Percentiles rank a stretch among this genome's conserved stretches.
These are phyloP conservation scores for Cercospora brassicicola DNA, from an alignment of 2,329 filamentous ascomycete genomes.

Conservation along the genomic window DNA sequence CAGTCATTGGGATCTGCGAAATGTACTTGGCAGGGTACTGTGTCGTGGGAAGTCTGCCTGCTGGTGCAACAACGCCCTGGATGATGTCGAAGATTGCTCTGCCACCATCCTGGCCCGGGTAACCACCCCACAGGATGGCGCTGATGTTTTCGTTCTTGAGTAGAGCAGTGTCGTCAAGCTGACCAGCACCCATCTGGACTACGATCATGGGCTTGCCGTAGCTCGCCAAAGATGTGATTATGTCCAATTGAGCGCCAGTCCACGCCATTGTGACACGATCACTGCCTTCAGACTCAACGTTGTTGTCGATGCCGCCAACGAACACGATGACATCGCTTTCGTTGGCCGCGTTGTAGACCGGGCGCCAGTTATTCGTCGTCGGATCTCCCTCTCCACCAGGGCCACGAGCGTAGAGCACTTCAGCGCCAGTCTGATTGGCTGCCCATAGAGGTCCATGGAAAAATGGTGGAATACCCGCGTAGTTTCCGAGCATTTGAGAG, in stretches of 20 bases:
- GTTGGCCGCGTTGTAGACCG: constrained; percentile 41
- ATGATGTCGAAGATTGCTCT: constrained; percentile 57
- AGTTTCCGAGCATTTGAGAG: constrained; percentile 60
- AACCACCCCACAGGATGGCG: constrained; percentile 59
- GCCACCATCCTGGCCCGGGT: constrained; percentile 62
- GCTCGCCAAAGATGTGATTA: constrained; percentile 52
- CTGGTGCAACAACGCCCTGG: constrained; percentile 52
- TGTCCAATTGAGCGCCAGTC: constrained; percentile 53
- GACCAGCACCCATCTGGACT: constrained; percentile 54
- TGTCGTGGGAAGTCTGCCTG: constrained; percentile 57
- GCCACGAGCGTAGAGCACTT: constrained; percentile 49
- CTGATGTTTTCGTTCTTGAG: constrained; percentile 51
- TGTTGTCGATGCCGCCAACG: constrained; percentile 57
- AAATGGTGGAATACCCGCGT: constrained; percentile 58
- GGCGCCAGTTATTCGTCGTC: constrained; percentile 37
- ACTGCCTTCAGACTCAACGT: constrained; percentile 53
- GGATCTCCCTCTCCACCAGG: constrained; percentile 38
- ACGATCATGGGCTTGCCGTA: constrained; percentile 55
- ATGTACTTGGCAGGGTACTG: constrained; percentile 57
- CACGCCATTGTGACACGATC: constrained; percentile 56
- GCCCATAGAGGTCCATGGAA: constrained; percentile 56
- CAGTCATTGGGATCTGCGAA: constrained; percentile 53
- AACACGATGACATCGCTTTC: constrained; percentile 56
- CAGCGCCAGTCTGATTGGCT: constrained; percentile 49
- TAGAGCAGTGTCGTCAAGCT: constrained; percentile 55